These are phyloP conservation scores for Cryptosporidium andersoni DNA, from an alignment of 169 alveolate species.

Conservation along the genomic window DNA sequence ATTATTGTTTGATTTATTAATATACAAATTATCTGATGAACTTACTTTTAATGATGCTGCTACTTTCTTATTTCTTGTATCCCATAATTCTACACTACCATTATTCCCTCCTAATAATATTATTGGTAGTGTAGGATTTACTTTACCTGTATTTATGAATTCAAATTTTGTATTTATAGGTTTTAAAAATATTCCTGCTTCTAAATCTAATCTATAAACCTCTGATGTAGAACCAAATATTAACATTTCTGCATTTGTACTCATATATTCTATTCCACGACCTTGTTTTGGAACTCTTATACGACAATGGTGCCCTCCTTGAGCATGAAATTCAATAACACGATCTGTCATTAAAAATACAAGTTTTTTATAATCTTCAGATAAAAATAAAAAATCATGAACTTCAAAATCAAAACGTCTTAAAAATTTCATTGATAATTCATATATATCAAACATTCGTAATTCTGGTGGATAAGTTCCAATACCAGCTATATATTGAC, in stretches of 20 bases:
- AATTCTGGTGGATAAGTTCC: constrained; percentile 90
- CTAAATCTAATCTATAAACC: constrained; percentile 84
- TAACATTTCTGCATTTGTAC: constrained; percentile 82
- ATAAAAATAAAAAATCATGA: constrained; percentile 83
- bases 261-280: constrained; percentile 85
- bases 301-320: constrained; percentile 92
- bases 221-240: constrained; percentile 87
- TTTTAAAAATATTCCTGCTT: constrained; percentile 86
- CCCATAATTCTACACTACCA: constrained; percentile 66
- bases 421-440: constrained; percentile 88
- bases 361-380: constrained; percentile 89
- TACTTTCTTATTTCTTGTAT: constrained; percentile 21
- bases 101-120: constrained; percentile 67
- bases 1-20: not conserved
- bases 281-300: constrained; percentile 91
- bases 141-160: constrained; percentile 59
- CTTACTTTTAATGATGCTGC: constrained; percentile 50
- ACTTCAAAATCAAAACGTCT: constrained; percentile 92
- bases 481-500: constrained; percentile 84
- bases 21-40: not conserved
- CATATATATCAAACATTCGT: constrained; percentile 86
- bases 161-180: constrained; percentile 80
- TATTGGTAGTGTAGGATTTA: constrained; percentile 47
- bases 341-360: constrained; percentile 89
- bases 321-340: constrained; percentile 92